Evolutionary conservation across 768 basidiomycete species (phyloP).

Genomic region (Clathrus columnatus): DNA sequence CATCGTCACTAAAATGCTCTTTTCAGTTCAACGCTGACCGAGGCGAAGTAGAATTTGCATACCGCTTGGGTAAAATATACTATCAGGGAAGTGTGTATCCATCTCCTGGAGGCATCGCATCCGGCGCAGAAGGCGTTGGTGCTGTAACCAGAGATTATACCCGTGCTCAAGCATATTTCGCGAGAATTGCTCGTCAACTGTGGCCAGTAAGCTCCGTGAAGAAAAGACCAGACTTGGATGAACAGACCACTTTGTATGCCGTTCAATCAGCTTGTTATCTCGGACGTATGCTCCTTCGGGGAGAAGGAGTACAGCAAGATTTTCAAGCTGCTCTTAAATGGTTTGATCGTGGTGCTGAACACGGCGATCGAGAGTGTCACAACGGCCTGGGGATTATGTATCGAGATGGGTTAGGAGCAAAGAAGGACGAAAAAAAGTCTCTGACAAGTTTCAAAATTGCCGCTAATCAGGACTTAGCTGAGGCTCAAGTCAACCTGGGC

Average conservation of each 20-base stretch:
- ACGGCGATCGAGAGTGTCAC: constrained; percentile 79
- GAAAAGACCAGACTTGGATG: constrained; percentile 35
- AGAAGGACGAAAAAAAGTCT: constrained; percentile 56
- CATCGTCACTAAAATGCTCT: neutral
- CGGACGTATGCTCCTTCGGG: constrained; percentile 89
- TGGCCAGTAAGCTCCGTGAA: constrained; percentile 52
- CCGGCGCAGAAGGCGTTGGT: constrained; percentile 89
- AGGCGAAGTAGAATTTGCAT: constrained; percentile 82
- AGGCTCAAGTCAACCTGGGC: constrained; percentile 86
- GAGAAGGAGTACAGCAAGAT: constrained; percentile 83
- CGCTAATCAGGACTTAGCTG: constrained; percentile 80
- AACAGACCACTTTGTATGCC: constrained; percentile 55
- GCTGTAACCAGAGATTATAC: constrained; percentile 73
- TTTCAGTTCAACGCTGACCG: constrained; percentile 88
- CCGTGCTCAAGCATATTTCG: constrained; percentile 76
- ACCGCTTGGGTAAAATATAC: constrained; percentile 89
- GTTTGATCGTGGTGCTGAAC: constrained; percentile 80
- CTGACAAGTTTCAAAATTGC: constrained; percentile 64
- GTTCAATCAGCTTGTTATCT: constrained; percentile 80
- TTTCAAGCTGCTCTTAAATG: constrained; percentile 75
- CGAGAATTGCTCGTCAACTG: constrained; percentile 68
- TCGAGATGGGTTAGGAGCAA: constrained; percentile 75
- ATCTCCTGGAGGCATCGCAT: constrained; percentile 67
- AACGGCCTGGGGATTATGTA: constrained; percentile 90
- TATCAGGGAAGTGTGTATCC: constrained; percentile 93